Evolutionary conservation across 805 yeast species (phyloP).

Genomic region (Metschnikowia colocasiae): DNA sequence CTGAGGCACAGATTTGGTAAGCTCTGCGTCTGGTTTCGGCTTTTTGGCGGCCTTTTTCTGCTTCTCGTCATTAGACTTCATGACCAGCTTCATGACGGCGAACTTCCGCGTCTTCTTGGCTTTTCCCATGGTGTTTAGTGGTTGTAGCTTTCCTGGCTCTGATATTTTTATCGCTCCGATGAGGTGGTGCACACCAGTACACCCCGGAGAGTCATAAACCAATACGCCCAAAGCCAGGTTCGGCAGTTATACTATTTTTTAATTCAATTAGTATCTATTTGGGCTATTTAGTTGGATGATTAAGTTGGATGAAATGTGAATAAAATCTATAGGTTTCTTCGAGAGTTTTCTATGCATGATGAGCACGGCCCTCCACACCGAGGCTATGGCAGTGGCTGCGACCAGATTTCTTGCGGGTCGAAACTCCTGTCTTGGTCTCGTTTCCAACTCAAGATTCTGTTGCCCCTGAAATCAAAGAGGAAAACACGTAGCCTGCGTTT

Average conservation of each 20-base stretch:
- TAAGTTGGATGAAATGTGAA: too few species aligned
- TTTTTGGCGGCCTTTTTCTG: slow-evolving; percentile 29
- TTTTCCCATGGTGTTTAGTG: slow-evolving; percentile 67
- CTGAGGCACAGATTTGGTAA: slow-evolving; percentile 61
- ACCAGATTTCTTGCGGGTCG: slow-evolving; percentile 19
- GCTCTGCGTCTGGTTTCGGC: slow-evolving; percentile 63
- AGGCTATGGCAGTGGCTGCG: not conserved
- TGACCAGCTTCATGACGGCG: slow-evolving; percentile 82
- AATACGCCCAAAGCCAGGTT: too few species aligned
- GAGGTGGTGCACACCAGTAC: slow-evolving; percentile 15
- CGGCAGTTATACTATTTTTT: too few species aligned
- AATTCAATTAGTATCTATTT: too few species aligned
- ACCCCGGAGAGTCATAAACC: slow-evolving; percentile 4
- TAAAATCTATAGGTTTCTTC: not conserved
- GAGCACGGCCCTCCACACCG: too few species aligned
- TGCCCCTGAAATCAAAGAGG: slow-evolving; percentile 27
- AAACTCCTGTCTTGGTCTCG: slow-evolving; percentile 19
- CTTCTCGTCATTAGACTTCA: slow-evolving; percentile 64
- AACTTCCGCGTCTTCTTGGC: slow-evolving; percentile 96
- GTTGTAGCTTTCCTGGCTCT: not conserved
- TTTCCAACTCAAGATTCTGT: slow-evolving; percentile 37
- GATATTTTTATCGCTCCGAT: not conserved
- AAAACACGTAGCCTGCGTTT: slow-evolving; percentile 34
- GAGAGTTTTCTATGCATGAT: not conserved
- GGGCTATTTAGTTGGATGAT: too few species aligned